Evolutionary conservation across 805 yeast genomes (phyloP).

Genomic region (Saccharomyces cerevisiae): DNA sequence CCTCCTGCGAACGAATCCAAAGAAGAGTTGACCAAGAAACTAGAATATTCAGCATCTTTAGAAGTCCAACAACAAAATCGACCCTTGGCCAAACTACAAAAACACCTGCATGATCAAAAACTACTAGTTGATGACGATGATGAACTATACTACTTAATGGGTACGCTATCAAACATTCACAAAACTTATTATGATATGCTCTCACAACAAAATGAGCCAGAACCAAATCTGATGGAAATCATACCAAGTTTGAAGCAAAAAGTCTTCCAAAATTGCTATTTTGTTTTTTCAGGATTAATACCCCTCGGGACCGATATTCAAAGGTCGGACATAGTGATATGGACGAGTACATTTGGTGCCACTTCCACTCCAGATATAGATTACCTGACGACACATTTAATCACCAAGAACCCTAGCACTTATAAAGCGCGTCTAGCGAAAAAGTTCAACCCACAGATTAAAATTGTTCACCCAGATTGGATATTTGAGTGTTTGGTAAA

Average conservation of each 20-base stretch:
- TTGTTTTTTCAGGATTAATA: constrained; percentile 81
- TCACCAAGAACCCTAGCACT: constrained; percentile 74
- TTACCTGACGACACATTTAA: constrained; percentile 76
- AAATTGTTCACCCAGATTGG: constrained; percentile 91
- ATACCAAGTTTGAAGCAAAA: constrained; percentile 65
- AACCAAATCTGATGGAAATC: constrained; percentile 26
- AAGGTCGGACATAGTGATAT: constrained; percentile 77
- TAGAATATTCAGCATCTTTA: constrained; percentile 57
- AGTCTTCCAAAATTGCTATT: constrained; percentile 59
- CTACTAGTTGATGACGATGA: constrained; percentile 71
- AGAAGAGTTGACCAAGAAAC: constrained; percentile 47
- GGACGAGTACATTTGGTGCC: constrained; percentile 93
- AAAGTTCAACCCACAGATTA: constrained; percentile 49
- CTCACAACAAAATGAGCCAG: constrained; percentile 33
- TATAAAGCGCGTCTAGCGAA: constrained; percentile 77
- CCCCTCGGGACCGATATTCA: constrained; percentile 72
- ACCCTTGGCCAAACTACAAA: constrained; percentile 77
- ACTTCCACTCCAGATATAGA: constrained; percentile 63
- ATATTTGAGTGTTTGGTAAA: constrained; percentile 71
- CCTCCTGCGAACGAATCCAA: constrained; percentile 29
- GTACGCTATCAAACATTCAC: constrained; percentile 59
- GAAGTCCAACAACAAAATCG: constrained; percentile 77
- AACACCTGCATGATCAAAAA: constrained; percentile 46
- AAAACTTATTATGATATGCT: constrained; percentile 49
- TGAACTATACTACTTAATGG: constrained; percentile 58